phyloP scores from a whole-genome alignment of 2,329 filamentous ascomycete genomes.

The Decorospora gaudefroyi region DNA sequence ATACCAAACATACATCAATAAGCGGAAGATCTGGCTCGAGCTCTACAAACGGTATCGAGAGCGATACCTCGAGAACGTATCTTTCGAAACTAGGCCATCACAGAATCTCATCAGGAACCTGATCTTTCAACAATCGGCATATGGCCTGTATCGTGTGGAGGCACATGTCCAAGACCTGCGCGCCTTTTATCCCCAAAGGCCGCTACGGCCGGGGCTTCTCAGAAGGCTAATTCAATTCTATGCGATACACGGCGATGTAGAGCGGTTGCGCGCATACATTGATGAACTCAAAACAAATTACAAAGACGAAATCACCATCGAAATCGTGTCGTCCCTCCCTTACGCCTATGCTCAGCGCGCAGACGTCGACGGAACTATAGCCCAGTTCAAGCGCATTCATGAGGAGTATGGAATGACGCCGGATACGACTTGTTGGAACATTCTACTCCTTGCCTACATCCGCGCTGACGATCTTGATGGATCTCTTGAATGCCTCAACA shows the following conservation, averaged over 20 bases:
- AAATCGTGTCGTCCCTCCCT: slow-evolving; percentile 54
- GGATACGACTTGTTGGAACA: slow-evolving; percentile 71
- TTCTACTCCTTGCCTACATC: slow-evolving; percentile 71
- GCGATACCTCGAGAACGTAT: slow-evolving; percentile 19
- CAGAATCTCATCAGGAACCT: slow-evolving; percentile 25
- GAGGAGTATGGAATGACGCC: slow-evolving; percentile 61
- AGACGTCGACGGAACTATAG: slow-evolving; percentile 63
- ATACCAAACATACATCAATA: slow-evolving; percentile 36
- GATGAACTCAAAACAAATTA: slow-evolving; percentile 28
- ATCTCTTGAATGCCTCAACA: slow-evolving; percentile 66
- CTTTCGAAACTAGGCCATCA: slow-evolving; percentile 23
- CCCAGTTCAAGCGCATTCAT: slow-evolving; percentile 66
- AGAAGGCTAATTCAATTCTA: slow-evolving; percentile 34
- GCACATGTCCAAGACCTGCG: slow-evolving; percentile 35
- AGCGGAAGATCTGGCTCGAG: slow-evolving; percentile 31
- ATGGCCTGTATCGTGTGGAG: slow-evolving; percentile 26
- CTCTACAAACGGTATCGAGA: slow-evolving; percentile 36
- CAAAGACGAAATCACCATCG: slow-evolving; percentile 13
- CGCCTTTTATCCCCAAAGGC: slow-evolving; percentile 27
- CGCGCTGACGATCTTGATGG: slow-evolving; percentile 69
- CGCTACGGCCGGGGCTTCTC: slow-evolving; percentile 27
- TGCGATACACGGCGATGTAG: slow-evolving; percentile 42
- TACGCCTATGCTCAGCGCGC: slow-evolving; percentile 72
- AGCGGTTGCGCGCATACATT: slow-evolving; percentile 42
- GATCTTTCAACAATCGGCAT: slow-evolving; percentile 26